Base-by-base conservation (phyloP, 2,329 filamentous ascomycete genomes). In the Balansia obtecta region DNA sequence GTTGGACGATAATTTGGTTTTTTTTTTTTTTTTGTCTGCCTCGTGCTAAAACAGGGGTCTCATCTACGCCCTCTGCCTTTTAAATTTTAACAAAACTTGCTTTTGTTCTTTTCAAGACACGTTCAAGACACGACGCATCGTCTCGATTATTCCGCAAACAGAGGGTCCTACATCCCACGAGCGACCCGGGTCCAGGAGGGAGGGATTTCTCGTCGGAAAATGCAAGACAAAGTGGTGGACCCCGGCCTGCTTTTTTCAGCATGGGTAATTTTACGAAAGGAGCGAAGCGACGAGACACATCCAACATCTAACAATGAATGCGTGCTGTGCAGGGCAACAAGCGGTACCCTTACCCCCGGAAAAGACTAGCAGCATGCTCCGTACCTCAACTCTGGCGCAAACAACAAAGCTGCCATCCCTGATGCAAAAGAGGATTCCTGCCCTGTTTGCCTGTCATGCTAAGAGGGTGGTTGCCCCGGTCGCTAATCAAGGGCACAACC, bases 401-500 rank as follows among this genome's bases (percentile, higher is more conserved):
- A 40, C 16, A 11, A n/a, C 38, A 18, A 40, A 40, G 27, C 27
- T 27, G 27, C 27, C 27, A 27, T 8, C 34, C 34, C 9, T 4
- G 34, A 12, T 15, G n/a, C 39, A 41, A 11, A 41, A 10, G 39
- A n/a, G 39, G n/a, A 16, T 18, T 18, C 4, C 39, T 27, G 5
- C 8, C 27, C 4, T 27, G 27, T 8, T 4, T 39, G 37, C 37
- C 37, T 5, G 3, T 5, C 11, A 37, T 15, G 39, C 45, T 32
- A 46, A 20, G 45, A 18, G 12, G 43, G 46, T 11, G 32, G 8
- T n/a, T 42, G 2, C 39, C 46, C 38, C 22, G 46, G 46, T 48
- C 39, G 38, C 38, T 48, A 40, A 43, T 47, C 22, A 45, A 45
- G 48, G 41, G 41, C 48, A 44, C 40, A 45, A 40, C 48, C 48